Percentiles rank a stretch among this genome's conserved stretches.
phyloP scores from a whole-genome alignment of 306 rosid species.

The Medicago arabica region DNA sequence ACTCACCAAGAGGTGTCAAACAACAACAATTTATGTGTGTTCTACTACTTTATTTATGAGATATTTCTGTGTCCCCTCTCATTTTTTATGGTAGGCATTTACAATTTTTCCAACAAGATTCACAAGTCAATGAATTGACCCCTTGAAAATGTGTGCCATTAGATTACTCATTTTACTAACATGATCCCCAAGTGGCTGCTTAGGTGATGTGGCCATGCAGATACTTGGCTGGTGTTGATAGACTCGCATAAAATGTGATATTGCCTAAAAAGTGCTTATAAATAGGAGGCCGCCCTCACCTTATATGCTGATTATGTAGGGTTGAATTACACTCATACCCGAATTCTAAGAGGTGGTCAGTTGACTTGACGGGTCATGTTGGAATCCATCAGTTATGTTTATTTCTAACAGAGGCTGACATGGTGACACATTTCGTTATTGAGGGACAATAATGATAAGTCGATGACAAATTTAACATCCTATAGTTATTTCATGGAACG shows the following conservation, averaged over 20 bases:
- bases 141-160: neutral
- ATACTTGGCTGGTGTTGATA: neutral
- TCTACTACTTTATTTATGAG: neutral
- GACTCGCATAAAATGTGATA: neutral
- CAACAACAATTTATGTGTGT: neutral
- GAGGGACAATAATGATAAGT: no score
- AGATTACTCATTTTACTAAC: neutral
- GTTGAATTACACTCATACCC: no score
- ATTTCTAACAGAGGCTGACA: neutral
- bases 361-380: neutral
- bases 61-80: neutral
- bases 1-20: neutral
- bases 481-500: neutral
- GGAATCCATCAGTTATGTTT: neutral
- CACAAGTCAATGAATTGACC: neutral
- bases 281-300: no score
- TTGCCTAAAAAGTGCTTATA: no score
- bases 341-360: neutral
- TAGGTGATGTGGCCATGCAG: neutral
- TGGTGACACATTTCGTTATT: no score
- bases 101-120: neutral
- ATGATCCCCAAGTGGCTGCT: neutral
- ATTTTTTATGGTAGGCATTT: neutral
- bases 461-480: no score
- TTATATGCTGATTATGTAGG: no score